A percentile compares a stretch with the other conserved stretches of the same genome.
phyloP scores from a whole-genome alignment of 1,284 basidiomycete genomes.

The Cystobasidiaceae sp. region DNA sequence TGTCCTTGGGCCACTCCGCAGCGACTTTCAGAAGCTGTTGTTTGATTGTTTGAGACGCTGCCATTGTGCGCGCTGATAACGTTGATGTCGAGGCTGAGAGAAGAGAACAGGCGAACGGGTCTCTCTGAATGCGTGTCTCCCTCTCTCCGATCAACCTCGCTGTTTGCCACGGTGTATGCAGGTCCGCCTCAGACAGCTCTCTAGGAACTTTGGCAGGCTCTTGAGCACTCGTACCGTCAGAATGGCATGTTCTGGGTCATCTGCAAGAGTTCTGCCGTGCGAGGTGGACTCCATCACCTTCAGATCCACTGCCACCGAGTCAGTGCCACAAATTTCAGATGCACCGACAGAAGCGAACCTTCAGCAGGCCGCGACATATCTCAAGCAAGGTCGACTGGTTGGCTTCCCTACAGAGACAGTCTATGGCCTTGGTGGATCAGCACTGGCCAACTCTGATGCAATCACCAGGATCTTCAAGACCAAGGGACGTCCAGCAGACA shows the following conservation, averaged over 20 bases:
- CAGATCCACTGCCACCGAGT: not conserved
- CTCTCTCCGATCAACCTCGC: constrained; percentile 4
- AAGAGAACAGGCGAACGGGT: not conserved
- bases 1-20: constrained; percentile 23
- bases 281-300: constrained; percentile 12
- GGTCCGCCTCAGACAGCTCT: not conserved
- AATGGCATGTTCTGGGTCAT: not conserved
- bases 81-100: not conserved
- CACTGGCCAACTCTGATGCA: constrained; percentile 60
- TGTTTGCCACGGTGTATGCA: not conserved
- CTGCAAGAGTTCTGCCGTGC: constrained; percentile 15
- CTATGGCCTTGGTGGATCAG: constrained; percentile 88
- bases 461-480: constrained; percentile 73
- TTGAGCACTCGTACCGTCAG: too few relatives aligned
- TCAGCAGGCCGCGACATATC: constrained; percentile 40
- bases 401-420: constrained; percentile 98
- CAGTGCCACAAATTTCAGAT: constrained; percentile 27
- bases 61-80: not conserved
- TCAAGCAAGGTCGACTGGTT: constrained; percentile 52
- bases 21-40: constrained; percentile 22
- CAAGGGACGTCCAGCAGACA: constrained; percentile 90
- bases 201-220: not conserved
- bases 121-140: too few relatives aligned
- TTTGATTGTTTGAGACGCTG: constrained; percentile 19
- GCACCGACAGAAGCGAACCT: constrained; percentile 7